Evolutionary conservation across 192 early-diverging fungal species (phyloP).

Genomic region (Podila verticillata): DNA sequence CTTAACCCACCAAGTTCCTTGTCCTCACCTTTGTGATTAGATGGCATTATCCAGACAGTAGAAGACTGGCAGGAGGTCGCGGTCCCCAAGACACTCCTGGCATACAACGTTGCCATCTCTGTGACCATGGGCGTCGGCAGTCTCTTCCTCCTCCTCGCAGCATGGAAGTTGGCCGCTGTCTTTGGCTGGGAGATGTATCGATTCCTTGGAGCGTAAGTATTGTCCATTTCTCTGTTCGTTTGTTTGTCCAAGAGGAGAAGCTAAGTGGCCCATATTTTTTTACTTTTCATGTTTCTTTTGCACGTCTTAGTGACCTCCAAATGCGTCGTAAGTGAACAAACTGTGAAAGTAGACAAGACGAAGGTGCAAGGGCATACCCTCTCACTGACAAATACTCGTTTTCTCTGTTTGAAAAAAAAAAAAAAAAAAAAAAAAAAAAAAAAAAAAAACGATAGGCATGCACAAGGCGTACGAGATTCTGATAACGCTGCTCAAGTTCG

Average conservation of each 20-base stretch:
- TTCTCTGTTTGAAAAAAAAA: too few species aligned
- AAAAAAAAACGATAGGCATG: conserved; percentile 33
- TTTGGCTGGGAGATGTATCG: conserved; percentile 52
- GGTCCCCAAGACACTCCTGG: conserved; percentile 2
- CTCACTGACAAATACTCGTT: too few species aligned
- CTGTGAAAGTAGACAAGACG: too few species aligned
- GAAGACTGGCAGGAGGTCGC: conserved; percentile 24
- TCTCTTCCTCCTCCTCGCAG: conserved; percentile 22
- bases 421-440: too few species aligned
- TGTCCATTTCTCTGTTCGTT: neutral
- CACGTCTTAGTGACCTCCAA: conserved; percentile 24
- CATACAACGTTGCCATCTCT: conserved; percentile 28
- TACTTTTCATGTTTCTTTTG: neutral
- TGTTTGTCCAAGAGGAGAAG: neutral
- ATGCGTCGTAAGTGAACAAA: conserved; percentile 44
- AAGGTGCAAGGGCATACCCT: too few species aligned
- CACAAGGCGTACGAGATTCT: conserved; percentile 73
- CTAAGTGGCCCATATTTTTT: neutral
- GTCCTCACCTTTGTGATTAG: neutral
- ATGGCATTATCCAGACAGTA: conserved; percentile 38
- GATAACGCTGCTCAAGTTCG: conserved; percentile 72
- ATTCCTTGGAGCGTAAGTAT: conserved; percentile 48
- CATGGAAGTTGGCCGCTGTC: conserved; percentile 34
- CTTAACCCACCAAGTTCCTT: neutral
- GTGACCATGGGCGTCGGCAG: conserved; percentile 38